Conservation (phyloP, 2,329 filamentous ascomycete genomes). For the Ophiostoma novo-ulmi region DNA sequence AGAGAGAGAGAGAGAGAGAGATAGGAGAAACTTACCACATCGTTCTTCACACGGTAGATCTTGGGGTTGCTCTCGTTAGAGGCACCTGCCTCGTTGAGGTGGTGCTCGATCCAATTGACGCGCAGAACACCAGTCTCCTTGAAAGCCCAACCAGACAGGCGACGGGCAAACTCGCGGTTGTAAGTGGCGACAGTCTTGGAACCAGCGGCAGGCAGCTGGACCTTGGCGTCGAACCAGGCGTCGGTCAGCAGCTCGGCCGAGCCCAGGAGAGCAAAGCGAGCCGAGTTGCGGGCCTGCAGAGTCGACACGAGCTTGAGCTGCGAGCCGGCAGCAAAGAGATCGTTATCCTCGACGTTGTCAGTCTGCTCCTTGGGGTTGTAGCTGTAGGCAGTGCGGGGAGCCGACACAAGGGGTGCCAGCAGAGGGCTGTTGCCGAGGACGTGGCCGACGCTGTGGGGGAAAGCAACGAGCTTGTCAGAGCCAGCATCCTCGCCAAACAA, state of each 20-base stretch:
- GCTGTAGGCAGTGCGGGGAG: slow-evolving; percentile 79
- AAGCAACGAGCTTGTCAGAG: slow-evolving; percentile 59
- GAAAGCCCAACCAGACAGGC: slow-evolving; percentile 91
- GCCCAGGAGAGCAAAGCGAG: slow-evolving; percentile 78
- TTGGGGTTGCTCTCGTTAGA: slow-evolving; percentile 65
- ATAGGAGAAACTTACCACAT: slow-evolving; percentile 65
- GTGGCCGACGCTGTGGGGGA: slow-evolving; percentile 77
- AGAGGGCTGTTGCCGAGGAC: slow-evolving; percentile 72
- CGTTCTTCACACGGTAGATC: slow-evolving; percentile 94
- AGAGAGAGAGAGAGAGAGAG: background rate
- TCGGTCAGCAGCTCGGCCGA: slow-evolving; percentile 83
- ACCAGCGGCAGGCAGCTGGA: slow-evolving; percentile 53
- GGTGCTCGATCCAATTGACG: slow-evolving; percentile 78
- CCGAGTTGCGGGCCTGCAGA: slow-evolving; percentile 88
- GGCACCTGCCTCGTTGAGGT: slow-evolving; percentile 52
- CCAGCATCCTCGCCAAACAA: slow-evolving; percentile 56
- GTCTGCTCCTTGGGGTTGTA: slow-evolving; percentile 88
- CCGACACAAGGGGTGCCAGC: slow-evolving; percentile 74
- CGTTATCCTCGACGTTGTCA: slow-evolving; percentile 57
- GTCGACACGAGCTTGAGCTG: slow-evolving; percentile 82
- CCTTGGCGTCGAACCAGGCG: slow-evolving; percentile 79
- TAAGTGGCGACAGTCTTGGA: slow-evolving; percentile 54
- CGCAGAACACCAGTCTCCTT: slow-evolving; percentile 86
- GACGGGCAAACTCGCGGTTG: slow-evolving; percentile 81
- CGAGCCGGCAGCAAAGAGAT: slow-evolving; percentile 74